Base-by-base conservation (phyloP, 768 basidiomycete genomes). In the Panaeolus papilionaceus region DNA sequence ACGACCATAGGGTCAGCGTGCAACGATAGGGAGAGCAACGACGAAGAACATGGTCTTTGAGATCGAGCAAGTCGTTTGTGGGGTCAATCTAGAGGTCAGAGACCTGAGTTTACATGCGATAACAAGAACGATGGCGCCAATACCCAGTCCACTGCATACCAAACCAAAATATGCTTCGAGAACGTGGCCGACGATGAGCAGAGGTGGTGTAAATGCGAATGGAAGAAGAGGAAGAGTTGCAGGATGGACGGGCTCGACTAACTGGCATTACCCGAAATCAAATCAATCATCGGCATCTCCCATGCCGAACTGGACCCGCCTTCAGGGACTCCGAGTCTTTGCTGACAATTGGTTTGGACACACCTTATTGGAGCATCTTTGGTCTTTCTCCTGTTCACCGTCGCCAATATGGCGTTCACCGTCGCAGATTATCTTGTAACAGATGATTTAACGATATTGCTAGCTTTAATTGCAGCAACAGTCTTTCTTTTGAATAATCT, bases 361-460 rank as follows among this genome's bases (percentile, higher is more conserved):
- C 33, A 33, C 54, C 28, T 33, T 58, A 58, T 26, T 39, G 51
- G 38, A 38, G 40, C 45, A 38, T 26, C 58, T 64, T 58, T n/a
- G 64, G 38, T n/a, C 14, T 66, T 67, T 49, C 42, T 64, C 61
- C 38, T 68, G 33, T 5, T 33, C 44, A 65, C 40, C 33, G 20
- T 33, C 12, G 18, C 45, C 64, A 62, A 49, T 38, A 82, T 78
- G 71, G 69, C 73, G 61, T 80, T 83, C 79, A 75, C 77, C 3
- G 65, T 89, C 26, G 79, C 85, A 20, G 85, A 91, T 68, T 89
- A 88, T 67, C 80, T 93, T 23, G 86, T 86, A 74, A 92, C 92
- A 1, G 92, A 94, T 78, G 93, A 94, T 79, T 78, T 92, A 65
- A 93, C 93, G 39, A 87, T 93, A 67, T 85, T 93, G 39, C 85